Percentiles rank a stretch among this genome's conserved stretches.
Evolutionary conservation across 345 rosid species (phyloP).

Genomic region (Ceriops zippeliana): DNA sequence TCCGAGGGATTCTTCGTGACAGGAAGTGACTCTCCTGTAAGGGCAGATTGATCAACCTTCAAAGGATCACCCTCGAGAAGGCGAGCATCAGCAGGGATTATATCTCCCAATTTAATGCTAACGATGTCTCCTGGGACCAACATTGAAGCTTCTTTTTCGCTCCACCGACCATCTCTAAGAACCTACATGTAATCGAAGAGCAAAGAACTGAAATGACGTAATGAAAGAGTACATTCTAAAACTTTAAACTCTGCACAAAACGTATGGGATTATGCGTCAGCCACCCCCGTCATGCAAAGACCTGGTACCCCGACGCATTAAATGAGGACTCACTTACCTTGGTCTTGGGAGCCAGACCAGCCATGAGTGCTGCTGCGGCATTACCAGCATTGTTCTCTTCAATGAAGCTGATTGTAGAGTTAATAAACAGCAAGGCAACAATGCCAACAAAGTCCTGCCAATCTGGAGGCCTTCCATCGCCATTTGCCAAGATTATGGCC

Average conservation of each 20-base stretch:
- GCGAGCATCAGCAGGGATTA: constrained; percentile 93
- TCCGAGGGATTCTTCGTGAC: constrained; percentile 72
- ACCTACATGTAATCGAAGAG: constrained; percentile 35
- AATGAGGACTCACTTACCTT: constrained; percentile 45
- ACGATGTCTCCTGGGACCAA: constrained; percentile 91
- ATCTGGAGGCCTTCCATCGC: constrained; percentile 74
- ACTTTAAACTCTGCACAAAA: too few relatives aligned
- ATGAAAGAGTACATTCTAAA: not conserved
- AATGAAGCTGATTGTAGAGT: constrained; percentile 91
- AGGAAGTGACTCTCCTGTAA: constrained; percentile 91
- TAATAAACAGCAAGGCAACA: constrained; percentile 58
- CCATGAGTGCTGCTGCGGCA: constrained; percentile 97
- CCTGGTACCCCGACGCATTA: not conserved
- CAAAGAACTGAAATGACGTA: not conserved
- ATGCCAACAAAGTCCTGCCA: constrained; percentile 96
- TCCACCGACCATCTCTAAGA: constrained; percentile 81
- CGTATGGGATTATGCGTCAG: too few relatives aligned
- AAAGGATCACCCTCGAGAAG: constrained; percentile 92
- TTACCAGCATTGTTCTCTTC: constrained; percentile 93
- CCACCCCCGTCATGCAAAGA: not conserved
- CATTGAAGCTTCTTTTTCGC: constrained; percentile 82
- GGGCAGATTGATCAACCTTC: constrained; percentile 89
- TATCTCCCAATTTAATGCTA: constrained; percentile 82
- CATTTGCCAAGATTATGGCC: constrained; percentile 84
- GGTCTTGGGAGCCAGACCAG: constrained; percentile 86